These are phyloP conservation scores for Cichorium intybus DNA, from an alignment of 140 eudicot genomes.

Conservation along the genomic window DNA sequence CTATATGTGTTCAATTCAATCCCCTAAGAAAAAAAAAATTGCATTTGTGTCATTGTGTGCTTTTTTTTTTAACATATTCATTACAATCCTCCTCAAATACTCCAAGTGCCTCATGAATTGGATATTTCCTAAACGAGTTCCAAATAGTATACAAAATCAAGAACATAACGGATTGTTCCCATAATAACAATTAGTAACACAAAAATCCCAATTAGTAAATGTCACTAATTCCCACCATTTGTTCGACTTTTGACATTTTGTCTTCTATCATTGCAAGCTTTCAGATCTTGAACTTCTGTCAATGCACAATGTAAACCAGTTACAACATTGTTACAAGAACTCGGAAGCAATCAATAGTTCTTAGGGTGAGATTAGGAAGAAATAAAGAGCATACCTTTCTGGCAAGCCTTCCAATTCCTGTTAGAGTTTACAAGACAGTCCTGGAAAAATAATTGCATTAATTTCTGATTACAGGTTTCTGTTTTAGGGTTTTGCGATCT, in stretches of 20 bases:
- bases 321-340: neutral
- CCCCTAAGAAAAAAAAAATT: too few species aligned
- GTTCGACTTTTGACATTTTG: conserved; percentile 26
- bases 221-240: neutral
- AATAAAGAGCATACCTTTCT: conserved; percentile 44
- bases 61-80: too few species aligned
- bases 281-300: conserved; percentile 80
- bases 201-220: neutral
- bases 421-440: conserved; percentile 70
- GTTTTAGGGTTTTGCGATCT: conserved; percentile 29
- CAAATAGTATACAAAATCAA: too few species aligned
- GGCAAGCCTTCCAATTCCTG: conserved; percentile 85
- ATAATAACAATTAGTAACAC: neutral
- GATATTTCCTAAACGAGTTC: too few species aligned
- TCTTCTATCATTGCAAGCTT: conserved; percentile 63
- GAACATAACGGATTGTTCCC: neutral
- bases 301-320: conserved; percentile 3
- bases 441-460: conserved; percentile 32
- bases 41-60: too few species aligned
- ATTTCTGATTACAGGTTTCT: neutral
- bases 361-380: neutral
- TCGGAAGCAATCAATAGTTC: neutral
- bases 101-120: too few species aligned
- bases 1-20: too few species aligned
- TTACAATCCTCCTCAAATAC: too few species aligned